phyloP scores from a whole-genome alignment of 495 filamentous ascomycete species.

The Glarea lozoyensis region DNA sequence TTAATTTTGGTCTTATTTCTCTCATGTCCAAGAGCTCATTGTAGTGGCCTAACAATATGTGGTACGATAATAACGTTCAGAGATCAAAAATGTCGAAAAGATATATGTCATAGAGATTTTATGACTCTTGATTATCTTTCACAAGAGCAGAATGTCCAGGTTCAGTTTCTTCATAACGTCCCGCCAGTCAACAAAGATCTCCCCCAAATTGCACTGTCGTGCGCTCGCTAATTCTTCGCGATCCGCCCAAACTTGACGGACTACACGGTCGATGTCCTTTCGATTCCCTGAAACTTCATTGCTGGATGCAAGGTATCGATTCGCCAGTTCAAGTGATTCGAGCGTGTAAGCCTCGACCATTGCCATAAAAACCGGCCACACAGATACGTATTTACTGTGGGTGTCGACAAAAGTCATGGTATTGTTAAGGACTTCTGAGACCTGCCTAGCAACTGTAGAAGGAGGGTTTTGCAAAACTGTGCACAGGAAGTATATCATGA shows the following conservation, averaged over 20 bases:
- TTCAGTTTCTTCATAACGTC: slow-evolving; percentile 12
- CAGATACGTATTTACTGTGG: slow-evolving; percentile 11
- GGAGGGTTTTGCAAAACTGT: slow-evolving; percentile 11
- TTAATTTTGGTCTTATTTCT: no score
- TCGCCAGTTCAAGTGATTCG: slow-evolving; percentile 6
- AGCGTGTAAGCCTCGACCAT: slow-evolving; percentile 14
- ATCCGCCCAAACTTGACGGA: slow-evolving; percentile 15
- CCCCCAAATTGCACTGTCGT: slow-evolving; percentile 3
- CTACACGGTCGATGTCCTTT: slow-evolving; percentile 9
- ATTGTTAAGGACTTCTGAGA: slow-evolving; percentile 12
- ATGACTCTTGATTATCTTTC: no score
- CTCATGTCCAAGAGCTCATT: no score
- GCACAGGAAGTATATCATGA: slow-evolving; percentile 16
- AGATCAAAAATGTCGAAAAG: no score
- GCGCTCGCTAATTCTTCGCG: slow-evolving; percentile 5
- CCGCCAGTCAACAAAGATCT: slow-evolving; percentile 16
- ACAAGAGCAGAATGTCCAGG: slow-evolving; percentile 18
- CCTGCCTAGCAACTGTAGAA: slow-evolving; percentile 9
- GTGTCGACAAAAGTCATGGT: slow-evolving; percentile 6
- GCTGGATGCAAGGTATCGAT: slow-evolving; percentile 2
- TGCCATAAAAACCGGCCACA: slow-evolving; percentile 20
- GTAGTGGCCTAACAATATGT: no score
- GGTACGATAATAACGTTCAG: no score
- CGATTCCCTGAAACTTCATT: slow-evolving; percentile 12
- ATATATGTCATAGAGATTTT: no score